A percentile compares a stretch with the other conserved stretches of the same genome.
Conservation (phyloP, 2,329 filamentous ascomycete species). For the Paracorniculantispora psalliotae region DNA sequence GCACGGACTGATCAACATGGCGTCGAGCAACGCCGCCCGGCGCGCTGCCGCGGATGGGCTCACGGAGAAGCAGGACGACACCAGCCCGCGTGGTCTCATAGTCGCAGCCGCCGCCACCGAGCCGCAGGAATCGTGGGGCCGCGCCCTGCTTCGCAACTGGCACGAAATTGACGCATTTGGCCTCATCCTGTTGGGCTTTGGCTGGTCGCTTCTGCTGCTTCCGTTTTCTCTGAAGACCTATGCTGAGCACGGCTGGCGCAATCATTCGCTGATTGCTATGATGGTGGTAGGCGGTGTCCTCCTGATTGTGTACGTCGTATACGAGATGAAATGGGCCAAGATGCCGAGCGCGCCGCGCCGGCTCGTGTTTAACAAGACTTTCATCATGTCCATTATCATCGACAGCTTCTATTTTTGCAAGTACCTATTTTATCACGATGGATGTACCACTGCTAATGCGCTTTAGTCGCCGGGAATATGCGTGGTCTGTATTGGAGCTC, state of each 20-base stretch:
- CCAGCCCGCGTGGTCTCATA: constrained; percentile 18
- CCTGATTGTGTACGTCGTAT: constrained; percentile 30
- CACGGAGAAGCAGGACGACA: constrained; percentile 16
- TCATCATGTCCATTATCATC: constrained; percentile 26
- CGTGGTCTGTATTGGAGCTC: constrained; percentile 26
- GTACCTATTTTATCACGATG: not conserved
- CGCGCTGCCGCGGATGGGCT: constrained; percentile 17
- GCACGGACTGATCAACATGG: constrained; percentile 41
- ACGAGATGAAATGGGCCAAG: constrained; percentile 27
- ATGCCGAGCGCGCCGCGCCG: constrained; percentile 22
- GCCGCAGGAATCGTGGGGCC: constrained; percentile 18
- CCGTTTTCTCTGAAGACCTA: constrained; percentile 52
- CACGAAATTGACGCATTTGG: constrained; percentile 55
- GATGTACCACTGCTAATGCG: not conserved
- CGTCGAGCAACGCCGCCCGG: constrained; percentile 27
- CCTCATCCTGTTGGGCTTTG: constrained; percentile 51
- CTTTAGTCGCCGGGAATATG: constrained; percentile 26
- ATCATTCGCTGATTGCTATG: constrained; percentile 38
- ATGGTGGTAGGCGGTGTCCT: constrained; percentile 35
- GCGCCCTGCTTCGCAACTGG: constrained; percentile 29
- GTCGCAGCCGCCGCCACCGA: constrained; percentile 17
- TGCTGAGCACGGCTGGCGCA: constrained; percentile 37
- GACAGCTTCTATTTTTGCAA: constrained; percentile 26
- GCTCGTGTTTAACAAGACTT: constrained; percentile 27
- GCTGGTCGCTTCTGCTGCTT: constrained; percentile 56